Percentiles rank a stretch among this genome's conserved stretches.
These are phyloP conservation scores for Fusarium sambucinum DNA, from an alignment of 2,329 filamentous ascomycete species.

Conservation along the genomic window DNA sequence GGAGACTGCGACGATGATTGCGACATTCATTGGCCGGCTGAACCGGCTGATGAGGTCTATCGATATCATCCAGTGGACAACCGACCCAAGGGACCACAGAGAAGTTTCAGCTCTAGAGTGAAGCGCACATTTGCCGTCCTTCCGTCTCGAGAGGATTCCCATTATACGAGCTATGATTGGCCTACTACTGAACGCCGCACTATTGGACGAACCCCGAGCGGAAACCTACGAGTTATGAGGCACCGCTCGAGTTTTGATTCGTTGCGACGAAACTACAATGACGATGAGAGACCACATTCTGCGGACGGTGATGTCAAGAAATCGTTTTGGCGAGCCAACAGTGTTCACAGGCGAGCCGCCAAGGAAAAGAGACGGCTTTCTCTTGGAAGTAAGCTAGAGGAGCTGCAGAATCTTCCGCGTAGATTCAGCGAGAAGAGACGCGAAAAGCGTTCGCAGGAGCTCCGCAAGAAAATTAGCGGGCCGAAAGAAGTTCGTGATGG, in stretches of 20 bases:
- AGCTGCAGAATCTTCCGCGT: constrained; percentile 65
- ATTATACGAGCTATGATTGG: constrained; percentile 49
- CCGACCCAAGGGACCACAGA: constrained; percentile 59
- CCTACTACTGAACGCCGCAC: constrained; percentile 65
- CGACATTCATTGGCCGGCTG: constrained; percentile 47
- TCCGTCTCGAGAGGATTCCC: constrained; percentile 59
- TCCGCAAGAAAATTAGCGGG: constrained; percentile 70
- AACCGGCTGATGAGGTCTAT: constrained; percentile 57
- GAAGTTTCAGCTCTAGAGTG: constrained; percentile 65
- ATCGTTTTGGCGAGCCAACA: constrained; percentile 52
- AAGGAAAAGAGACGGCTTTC: constrained; percentile 52
- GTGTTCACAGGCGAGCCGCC: constrained; percentile 43
- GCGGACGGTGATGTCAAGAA: constrained; percentile 43
- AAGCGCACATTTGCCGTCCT: constrained; percentile 72
- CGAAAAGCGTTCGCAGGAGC: constrained; percentile 69
- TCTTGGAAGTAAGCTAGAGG: constrained; percentile 63
- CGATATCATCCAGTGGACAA: constrained; percentile 64
- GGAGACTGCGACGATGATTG: constrained; percentile 49
- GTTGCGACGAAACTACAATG: constrained; percentile 46
- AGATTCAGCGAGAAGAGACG: constrained; percentile 69
- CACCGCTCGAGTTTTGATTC: constrained; percentile 64
- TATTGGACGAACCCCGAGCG: constrained; percentile 69
- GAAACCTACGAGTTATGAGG: constrained; percentile 70
- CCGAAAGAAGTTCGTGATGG: constrained; percentile 70
- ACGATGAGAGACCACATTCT: constrained; percentile 54